Base-by-base conservation (phyloP, 306 rosid species). In the Cicer judaicum region DNA sequence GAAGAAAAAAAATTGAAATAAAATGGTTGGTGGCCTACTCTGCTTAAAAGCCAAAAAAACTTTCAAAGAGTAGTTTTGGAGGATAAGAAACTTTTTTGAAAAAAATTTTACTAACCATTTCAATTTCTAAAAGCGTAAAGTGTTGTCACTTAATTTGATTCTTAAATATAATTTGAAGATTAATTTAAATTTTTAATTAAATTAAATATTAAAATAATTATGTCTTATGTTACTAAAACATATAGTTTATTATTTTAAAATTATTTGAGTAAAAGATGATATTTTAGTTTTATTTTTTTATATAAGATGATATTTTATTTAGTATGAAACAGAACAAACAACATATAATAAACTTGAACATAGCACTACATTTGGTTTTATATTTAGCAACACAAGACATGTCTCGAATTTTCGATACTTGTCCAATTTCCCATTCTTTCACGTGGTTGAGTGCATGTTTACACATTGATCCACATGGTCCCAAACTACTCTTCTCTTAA, bases 1-100 rank as follows among this genome's bases (percentile, higher is more conserved):
- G 79, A 62, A 76, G 80, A 60, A 64, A 54, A 13, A 56, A 80
- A 77, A 10, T 5, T 10, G 7, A 78, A 56, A 44, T 10, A 16
- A 67, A 54, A 83, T 56, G 71, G 70, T 88, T 62, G 87, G 86
- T 86, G 88, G 83, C 90, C 90, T 85, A 80, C 91, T 77, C 70
- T 66, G 78, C 80, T 64, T 64, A 84, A 87, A 86, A 83, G 84
- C 87, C 83, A n/a, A 81, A 78, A 78, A 69, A 80, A 75, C 79
- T 87, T 83, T 83, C 85, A 75, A 83, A 16, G 44, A 49, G 56
- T 62, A 36, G 64, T 80, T 78, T 80, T 72, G 85, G 57, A 76
- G 73, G 64, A 62, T 54, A 68, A 48, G 64, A 75, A 36, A 66
- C 53, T 57, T 73, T 75, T 46, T 48, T 42, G 7, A 29, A 77